A percentile compares a stretch with the other conserved stretches of the same genome.
Conservation (phyloP, 768 basidiomycete genomes). For the Hortiboletus campestris region DNA sequence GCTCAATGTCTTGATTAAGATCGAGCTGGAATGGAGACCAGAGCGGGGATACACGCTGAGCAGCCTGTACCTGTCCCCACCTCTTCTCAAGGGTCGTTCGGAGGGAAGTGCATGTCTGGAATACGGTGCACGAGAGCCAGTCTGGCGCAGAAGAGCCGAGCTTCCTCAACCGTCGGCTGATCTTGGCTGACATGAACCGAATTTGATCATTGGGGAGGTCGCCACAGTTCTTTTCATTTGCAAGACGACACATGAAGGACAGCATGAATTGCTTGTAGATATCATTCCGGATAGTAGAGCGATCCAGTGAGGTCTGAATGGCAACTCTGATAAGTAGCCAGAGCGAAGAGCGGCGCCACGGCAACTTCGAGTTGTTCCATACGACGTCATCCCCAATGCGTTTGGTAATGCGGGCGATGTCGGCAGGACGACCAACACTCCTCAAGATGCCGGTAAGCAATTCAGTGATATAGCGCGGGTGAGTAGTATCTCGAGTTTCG, state of each 20-base stretch:
- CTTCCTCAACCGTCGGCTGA: constrained; percentile 25
- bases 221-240: constrained; percentile 17
- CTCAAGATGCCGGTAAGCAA: constrained; percentile 45
- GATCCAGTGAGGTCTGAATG: constrained; percentile 33
- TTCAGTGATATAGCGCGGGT: constrained; percentile 48
- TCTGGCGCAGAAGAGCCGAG: constrained; percentile 22
- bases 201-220: constrained; percentile 28
- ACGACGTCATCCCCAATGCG: constrained; percentile 20
- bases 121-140: constrained; percentile 38
- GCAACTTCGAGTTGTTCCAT: constrained; percentile 1
- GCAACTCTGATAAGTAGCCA: constrained; percentile 36
- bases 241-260: constrained; percentile 36
- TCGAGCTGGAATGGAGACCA: constrained; percentile 35
- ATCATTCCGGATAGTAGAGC: background rate
- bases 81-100: constrained; percentile 26
- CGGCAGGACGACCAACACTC: constrained; percentile 26
- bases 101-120: constrained; percentile 34
- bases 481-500: constrained; percentile 16
- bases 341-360: constrained; percentile 37
- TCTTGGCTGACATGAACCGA: constrained; percentile 28
- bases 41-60: constrained; percentile 24
- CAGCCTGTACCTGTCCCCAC: constrained; percentile 34
- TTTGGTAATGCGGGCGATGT: constrained; percentile 28
- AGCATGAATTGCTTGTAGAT: constrained; percentile 51
- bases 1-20: constrained; percentile 28